Evolutionary conservation across 1,139 yeast genomes (phyloP).

Genomic region (Yarrowia galli): DNA sequence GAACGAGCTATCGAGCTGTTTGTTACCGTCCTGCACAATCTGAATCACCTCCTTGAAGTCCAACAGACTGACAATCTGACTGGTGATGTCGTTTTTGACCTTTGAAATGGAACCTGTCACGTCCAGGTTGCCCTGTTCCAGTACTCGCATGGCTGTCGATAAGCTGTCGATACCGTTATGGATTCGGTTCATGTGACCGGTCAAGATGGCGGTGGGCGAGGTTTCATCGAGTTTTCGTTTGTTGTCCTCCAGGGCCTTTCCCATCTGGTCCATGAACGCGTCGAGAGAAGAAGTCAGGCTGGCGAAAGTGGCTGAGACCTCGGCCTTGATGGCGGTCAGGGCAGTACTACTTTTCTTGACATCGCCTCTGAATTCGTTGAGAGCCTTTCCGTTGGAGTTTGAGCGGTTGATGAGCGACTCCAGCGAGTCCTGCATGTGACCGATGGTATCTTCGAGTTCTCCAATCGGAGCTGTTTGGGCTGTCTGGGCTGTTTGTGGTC

Average conservation of each 20-base stretch:
- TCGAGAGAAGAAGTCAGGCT: slow-evolving; percentile 22
- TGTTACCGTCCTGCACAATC: slow-evolving; percentile 8
- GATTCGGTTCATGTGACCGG: slow-evolving; percentile 32
- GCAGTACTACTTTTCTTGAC: slow-evolving; percentile 32
- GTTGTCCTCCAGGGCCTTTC: slow-evolving; percentile 29
- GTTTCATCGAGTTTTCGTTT: slow-evolving; percentile 33
- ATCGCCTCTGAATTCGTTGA: slow-evolving; percentile 35
- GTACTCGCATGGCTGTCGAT: slow-evolving; percentile 6
- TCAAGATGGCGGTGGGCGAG: slow-evolving; percentile 21
- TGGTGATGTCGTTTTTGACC: slow-evolving; percentile 2
- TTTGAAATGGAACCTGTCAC: slow-evolving; percentile 6
- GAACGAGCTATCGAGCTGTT: slow-evolving; percentile 19
- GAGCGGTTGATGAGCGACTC: slow-evolving; percentile 34
- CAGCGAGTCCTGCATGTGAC: slow-evolving; percentile 35
- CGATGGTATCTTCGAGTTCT: slow-evolving; percentile 26
- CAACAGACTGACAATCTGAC: not conserved
- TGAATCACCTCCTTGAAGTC: slow-evolving; percentile 23
- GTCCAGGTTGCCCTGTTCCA: slow-evolving; percentile 24
- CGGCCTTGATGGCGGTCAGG: slow-evolving; percentile 13
- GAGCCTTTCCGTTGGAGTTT: slow-evolving; percentile 35
- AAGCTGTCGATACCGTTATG: slow-evolving; percentile 14
- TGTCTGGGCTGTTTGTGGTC: slow-evolving; percentile 28
- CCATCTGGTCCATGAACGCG: slow-evolving; percentile 30
- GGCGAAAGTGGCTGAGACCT: slow-evolving; percentile 27
- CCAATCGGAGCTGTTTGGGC: slow-evolving; percentile 25